Conservation (phyloP, 176 grass and related monocot species). For the Aegilops longissima region DNA sequence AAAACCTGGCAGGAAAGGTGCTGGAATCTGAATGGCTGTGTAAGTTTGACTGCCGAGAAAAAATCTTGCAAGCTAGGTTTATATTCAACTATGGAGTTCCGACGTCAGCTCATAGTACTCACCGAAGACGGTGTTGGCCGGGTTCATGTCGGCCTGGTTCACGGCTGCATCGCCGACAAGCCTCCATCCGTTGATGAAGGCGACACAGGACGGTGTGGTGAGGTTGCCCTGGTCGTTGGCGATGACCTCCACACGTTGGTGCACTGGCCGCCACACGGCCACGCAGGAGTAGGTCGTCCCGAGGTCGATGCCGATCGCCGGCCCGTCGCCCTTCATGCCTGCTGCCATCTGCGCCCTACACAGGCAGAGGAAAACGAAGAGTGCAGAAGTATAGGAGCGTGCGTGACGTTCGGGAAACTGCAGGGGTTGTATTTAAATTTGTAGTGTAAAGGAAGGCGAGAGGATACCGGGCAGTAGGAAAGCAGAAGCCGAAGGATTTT, state of each 20-base stretch:
- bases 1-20: no score
- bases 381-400: no score
- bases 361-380: not conserved
- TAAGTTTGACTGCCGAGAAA: no score
- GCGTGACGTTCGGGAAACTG: not conserved
- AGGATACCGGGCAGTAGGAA: not conserved
- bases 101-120: not conserved
- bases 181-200: not conserved
- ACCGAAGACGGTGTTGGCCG: not conserved
- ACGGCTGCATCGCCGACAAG: not conserved
- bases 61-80: no score
- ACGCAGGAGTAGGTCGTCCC: constrained; percentile 91
- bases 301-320: constrained; percentile 89
- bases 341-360: not conserved
- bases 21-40: no score
- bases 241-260: not conserved
- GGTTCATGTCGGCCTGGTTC: not conserved
- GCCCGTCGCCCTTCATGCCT: constrained; percentile 55
- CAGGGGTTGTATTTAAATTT: not conserved
- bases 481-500: not conserved
- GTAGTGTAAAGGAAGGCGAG: not conserved
- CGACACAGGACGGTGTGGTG: not conserved
- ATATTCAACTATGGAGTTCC: no score
- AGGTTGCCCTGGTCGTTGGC: constrained; percentile 3
- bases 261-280: constrained; percentile 61